Conservation (phyloP, 2,329 filamentous ascomycete genomes). For the Rhynchosporium graminicola region DNA sequence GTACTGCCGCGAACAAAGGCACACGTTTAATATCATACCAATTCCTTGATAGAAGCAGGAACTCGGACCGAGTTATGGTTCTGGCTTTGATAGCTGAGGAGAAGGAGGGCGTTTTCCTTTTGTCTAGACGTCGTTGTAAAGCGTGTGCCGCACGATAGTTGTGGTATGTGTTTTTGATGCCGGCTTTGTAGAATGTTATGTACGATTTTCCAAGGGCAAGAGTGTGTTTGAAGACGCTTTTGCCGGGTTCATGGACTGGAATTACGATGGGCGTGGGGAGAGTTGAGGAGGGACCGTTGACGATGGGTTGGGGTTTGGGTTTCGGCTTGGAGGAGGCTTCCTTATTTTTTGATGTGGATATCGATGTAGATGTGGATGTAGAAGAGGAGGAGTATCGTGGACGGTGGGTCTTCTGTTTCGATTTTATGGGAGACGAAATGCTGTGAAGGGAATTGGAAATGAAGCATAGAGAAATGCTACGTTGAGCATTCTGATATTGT, state of each 20-base stretch:
- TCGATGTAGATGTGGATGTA: constrained; percentile 40
- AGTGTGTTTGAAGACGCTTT: constrained; percentile 43
- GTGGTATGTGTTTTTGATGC: constrained; percentile 70
- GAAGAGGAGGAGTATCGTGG: constrained; percentile 40
- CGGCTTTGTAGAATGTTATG: constrained; percentile 82
- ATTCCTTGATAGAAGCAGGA: constrained; percentile 69
- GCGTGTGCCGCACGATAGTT: constrained; percentile 56
- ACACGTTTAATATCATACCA: constrained; percentile 74
- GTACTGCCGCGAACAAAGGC: constrained; percentile 73
- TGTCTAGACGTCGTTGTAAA: constrained; percentile 51
- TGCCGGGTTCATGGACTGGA: constrained; percentile 53
- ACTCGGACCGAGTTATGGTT: constrained; percentile 62
- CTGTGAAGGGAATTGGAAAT: neutral
- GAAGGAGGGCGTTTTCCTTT: constrained; percentile 41
- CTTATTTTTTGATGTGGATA: constrained; percentile 19
- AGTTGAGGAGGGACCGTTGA: constrained; percentile 75
- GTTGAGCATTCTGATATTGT: constrained; percentile 22
- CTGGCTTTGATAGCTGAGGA: constrained; percentile 40
- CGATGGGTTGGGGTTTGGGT: constrained; percentile 15
- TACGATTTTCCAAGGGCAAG: constrained; percentile 67
- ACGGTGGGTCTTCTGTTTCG: neutral
- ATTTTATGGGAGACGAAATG: constrained; percentile 10
- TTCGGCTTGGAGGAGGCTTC: constrained; percentile 29
- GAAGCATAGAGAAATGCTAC: constrained; percentile 41
- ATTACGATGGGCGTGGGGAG: constrained; percentile 69